phyloP scores from a whole-genome alignment of 352 stramenopile species.

The Pythium dissotocum region DNA sequence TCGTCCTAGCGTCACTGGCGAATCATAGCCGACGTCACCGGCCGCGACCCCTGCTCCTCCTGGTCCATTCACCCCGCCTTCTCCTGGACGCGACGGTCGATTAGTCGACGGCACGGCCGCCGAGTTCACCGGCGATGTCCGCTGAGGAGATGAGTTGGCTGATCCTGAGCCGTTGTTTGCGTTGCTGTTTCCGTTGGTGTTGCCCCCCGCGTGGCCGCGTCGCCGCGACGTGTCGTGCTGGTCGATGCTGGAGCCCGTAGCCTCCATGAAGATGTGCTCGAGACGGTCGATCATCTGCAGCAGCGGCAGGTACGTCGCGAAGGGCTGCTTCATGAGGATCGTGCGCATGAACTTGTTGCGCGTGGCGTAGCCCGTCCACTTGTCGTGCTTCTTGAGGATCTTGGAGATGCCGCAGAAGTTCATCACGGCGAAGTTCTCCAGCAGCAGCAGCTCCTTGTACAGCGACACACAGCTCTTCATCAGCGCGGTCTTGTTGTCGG shows the following conservation, averaged over 20 bases:
- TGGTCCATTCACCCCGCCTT: background rate
- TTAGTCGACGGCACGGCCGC: conserved; percentile 4
- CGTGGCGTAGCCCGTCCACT: conserved; percentile 91
- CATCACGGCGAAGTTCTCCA: conserved; percentile 90
- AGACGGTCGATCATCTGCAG: conserved; percentile 87
- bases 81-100: conserved; percentile 9
- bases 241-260: conserved; percentile 84
- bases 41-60: conserved; percentile 33
- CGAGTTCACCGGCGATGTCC: background rate
- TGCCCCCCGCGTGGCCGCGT: conserved; percentile 33
- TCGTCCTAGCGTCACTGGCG: conserved; percentile 66
- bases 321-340: conserved; percentile 89
- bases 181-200: background rate
- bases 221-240: conserved; percentile 66
- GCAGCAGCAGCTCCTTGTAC: conserved; percentile 85
- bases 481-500: conserved; percentile 66
- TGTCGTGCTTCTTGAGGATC: conserved; percentile 91
- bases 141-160: background rate
- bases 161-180: background rate
- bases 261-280: conserved; percentile 88
- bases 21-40: conserved; percentile 27
- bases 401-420: conserved; percentile 91
- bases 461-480: conserved; percentile 84
- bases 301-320: conserved; percentile 82
- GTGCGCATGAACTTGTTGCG: conserved; percentile 90